Conservation (phyloP, 1,139 yeast species). For the Pichia sp. region DNA sequence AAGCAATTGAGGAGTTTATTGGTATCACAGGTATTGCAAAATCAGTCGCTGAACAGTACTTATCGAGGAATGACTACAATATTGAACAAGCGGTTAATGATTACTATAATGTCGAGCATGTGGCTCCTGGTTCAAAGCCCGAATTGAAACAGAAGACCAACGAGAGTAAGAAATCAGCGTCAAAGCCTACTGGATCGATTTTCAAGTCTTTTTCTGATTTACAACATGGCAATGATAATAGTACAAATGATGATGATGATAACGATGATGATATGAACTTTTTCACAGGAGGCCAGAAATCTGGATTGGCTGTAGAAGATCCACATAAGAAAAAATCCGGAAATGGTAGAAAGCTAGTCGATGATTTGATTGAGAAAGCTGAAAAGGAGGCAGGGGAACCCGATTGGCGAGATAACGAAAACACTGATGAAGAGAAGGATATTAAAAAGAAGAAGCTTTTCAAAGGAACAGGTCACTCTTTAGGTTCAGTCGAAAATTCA, state of each 20-base stretch:
- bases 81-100: constrained; percentile 21
- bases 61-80: constrained; percentile 40
- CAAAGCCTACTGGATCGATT: constrained; percentile 2
- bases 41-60: constrained; percentile 42
- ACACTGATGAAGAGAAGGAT: constrained; percentile 36
- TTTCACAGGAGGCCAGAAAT: constrained; percentile 95
- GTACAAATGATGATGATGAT: constrained; percentile 38
- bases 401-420: constrained; percentile 33
- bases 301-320: constrained; percentile 89
- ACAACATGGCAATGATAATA: constrained; percentile 25
- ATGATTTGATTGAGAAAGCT: constrained; percentile 60
- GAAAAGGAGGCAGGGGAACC: constrained; percentile 40
- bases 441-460: constrained; percentile 39
- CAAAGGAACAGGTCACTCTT: constrained; percentile 72
- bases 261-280: constrained; percentile 67
- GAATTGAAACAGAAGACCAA: constrained; percentile 9
- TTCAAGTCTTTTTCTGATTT: constrained; percentile 38
- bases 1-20: constrained; percentile 39
- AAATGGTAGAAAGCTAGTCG: constrained; percentile 38
- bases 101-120: constrained; percentile 16
- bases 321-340: constrained; percentile 57
- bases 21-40: constrained; percentile 44
- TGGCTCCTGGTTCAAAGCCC: constrained; percentile 14
- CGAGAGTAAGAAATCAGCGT: constrained; percentile 19
- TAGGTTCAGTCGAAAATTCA: constrained; percentile 56